phyloP scores from a whole-genome alignment of 1,284 basidiomycete species.

The Testicularia cyperi region DNA sequence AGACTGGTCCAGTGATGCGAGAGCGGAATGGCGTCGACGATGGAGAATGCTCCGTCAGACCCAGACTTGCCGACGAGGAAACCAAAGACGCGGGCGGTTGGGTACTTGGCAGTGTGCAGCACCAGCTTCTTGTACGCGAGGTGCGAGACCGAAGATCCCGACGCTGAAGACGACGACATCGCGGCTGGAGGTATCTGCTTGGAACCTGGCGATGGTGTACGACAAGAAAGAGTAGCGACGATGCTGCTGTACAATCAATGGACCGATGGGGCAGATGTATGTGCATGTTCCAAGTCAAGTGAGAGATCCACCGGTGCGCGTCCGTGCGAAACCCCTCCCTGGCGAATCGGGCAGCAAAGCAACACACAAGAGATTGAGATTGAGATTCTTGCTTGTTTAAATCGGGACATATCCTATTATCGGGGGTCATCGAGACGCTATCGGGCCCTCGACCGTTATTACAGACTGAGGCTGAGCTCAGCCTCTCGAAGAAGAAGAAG shows the following conservation, averaged over 20 bases:
- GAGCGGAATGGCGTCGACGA: slow-evolving; percentile 23
- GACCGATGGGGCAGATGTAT: not conserved
- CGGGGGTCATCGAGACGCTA: too few species aligned
- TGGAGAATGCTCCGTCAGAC: not conserved
- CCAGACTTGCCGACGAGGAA: slow-evolving; percentile 14
- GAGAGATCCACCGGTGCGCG: too few species aligned
- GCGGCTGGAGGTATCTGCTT: not conserved
- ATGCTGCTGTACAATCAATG: not conserved
- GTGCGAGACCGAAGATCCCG: slow-evolving; percentile 12
- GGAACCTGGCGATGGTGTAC: not conserved
- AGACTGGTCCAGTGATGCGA: slow-evolving; percentile 39
- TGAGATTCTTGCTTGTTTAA: too few species aligned
- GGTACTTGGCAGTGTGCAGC: slow-evolving; percentile 34
- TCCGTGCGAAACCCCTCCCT: slow-evolving; percentile 29
- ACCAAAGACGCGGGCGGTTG: slow-evolving; percentile 26
- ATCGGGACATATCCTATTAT: too few species aligned
- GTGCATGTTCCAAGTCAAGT: too few species aligned
- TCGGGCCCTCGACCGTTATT: too few species aligned
- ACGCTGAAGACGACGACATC: slow-evolving; percentile 17
- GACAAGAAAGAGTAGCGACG: not conserved
- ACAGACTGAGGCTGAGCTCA: too few species aligned
- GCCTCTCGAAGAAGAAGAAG: too few species aligned
- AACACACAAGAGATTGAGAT: too few species aligned
- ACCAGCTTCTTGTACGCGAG: slow-evolving; percentile 37
- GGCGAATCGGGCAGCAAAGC: not conserved